Base-by-base conservation (phyloP, 345 rosid genomes). In the Acer negundo region DNA sequence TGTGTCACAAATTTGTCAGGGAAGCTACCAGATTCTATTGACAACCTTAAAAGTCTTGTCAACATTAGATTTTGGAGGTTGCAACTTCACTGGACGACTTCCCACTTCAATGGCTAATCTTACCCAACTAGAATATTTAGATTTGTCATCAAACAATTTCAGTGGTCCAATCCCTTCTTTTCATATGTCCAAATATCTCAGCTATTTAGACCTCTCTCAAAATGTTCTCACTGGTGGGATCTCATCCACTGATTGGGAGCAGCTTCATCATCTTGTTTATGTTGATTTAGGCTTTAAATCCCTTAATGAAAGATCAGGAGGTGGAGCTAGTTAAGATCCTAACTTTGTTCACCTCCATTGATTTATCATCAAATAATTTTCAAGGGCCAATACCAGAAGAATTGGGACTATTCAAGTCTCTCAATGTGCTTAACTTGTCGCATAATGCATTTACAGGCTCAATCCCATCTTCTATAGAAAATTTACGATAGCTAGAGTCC, bases 141-240 rank as follows among this genome's bases (percentile, higher is more conserved):
- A 88, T n/a, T 70, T 88, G n/a, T 86, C 88, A 2, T 24, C 26
- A 3, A 85, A 84, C 77, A 47, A 4, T 4, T 75, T 89, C 20
- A 55, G 38, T 1, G 87, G 91, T 44, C 44, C 69, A 63, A 42
- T 88, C 24, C 89, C 90, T 55, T 67, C 83, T 0, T 0, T 13
- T 86, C 93, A 0, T 20, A 79, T 35, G 38, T 35, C 38, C 84
- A 87, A 86, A 35, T 35, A 6, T 35, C 7, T 35, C 49, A 2
- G 4, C 12, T 82, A 86, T 82, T 47, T 51, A 1, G 38, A 88
- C 3, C 4, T 75, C 63, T 20, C 78, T 83, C 31, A 38, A 68
- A 10, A 0, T 90, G 0, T 22, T 8, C 4, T 5, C 80, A 31
- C 16, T 88, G 6, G 83, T 16, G 67, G 38, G 38, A 35, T 35